Evolutionary conservation across 2,329 filamentous ascomycete species (phyloP).

Genomic region (Lachnellula subtilissima): DNA sequence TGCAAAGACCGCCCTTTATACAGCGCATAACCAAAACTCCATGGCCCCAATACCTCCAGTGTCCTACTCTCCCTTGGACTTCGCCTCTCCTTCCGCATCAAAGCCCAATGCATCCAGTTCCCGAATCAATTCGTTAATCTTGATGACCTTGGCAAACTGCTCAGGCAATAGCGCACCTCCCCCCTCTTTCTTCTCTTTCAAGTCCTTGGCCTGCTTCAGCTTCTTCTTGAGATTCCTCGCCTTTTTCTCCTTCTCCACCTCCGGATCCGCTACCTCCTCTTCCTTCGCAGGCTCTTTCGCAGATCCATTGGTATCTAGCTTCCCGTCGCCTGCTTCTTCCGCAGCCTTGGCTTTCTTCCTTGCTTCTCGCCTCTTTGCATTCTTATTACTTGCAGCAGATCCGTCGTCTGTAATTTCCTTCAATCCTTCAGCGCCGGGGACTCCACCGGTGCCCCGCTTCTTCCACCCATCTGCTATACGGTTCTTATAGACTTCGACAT

Average conservation of each 20-base stretch:
- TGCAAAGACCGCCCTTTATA: neutral
- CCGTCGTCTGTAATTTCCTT: constrained; percentile 42
- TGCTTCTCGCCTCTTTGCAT: constrained; percentile 72
- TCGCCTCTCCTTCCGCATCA: constrained; percentile 68
- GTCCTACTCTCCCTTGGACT: constrained; percentile 29
- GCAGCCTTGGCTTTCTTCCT: constrained; percentile 52
- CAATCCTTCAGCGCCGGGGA: constrained; percentile 68
- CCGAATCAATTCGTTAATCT: constrained; percentile 87
- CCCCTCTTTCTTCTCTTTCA: constrained; percentile 85
- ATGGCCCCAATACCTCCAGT: neutral
- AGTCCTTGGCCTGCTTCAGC: constrained; percentile 83
- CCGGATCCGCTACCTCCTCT: constrained; percentile 54
- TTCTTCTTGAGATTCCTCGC: constrained; percentile 91
- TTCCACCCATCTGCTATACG: constrained; percentile 81
- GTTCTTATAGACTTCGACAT: constrained; percentile 95
- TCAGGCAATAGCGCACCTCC: constrained; percentile 82
- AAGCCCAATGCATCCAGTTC: constrained; percentile 84
- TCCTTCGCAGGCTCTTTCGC: constrained; percentile 26
- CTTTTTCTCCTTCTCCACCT: constrained; percentile 85
- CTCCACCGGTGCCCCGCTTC: constrained; percentile 62
- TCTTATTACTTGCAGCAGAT: constrained; percentile 67
- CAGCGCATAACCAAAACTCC: neutral
- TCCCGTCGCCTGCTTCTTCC: constrained; percentile 35
- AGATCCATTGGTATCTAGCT: constrained; percentile 32
- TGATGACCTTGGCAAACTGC: constrained; percentile 96